phyloP scores from a whole-genome alignment of 1,139 yeast species.

The Suhomyces bokatorum region DNA sequence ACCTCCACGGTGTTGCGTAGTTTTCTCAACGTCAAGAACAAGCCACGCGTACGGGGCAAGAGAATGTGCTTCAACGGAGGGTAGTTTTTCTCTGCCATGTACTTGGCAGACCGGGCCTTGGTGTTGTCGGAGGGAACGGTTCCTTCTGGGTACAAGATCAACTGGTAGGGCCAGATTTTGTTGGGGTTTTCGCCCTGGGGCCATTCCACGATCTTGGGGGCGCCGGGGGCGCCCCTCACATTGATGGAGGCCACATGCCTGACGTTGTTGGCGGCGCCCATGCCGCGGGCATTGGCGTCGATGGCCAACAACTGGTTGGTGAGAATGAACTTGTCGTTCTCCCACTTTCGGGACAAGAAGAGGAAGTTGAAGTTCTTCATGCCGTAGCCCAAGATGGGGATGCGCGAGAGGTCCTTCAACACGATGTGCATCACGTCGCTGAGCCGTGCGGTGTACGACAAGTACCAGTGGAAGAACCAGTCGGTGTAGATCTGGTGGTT shows the following conservation, averaged over 20 bases:
- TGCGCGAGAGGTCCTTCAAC: conserved; percentile 69
- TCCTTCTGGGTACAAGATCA: conserved; percentile 91
- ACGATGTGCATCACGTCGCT: conserved; percentile 69
- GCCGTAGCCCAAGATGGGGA: conserved; percentile 86
- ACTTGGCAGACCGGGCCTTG: conserved; percentile 54
- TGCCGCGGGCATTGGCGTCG: conserved; percentile 53
- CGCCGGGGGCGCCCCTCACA: conserved; percentile 7
- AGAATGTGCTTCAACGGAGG: conserved; percentile 61
- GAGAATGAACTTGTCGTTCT: conserved; percentile 61
- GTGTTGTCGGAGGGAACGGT: conserved; percentile 79
- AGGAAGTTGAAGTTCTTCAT: conserved; percentile 80
- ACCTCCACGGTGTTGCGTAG: conserved; percentile 61
- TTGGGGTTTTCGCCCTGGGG: conserved; percentile 36
- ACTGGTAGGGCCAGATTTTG: conserved; percentile 47
- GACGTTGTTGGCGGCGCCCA: conserved; percentile 55
- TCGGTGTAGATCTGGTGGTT: conserved; percentile 95
- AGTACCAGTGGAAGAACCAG: conserved; percentile 93
- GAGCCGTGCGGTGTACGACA: conserved; percentile 65
- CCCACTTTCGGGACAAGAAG: conserved; percentile 86
- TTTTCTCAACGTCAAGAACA: conserved; percentile 63
- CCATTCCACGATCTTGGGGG: conserved; percentile 31
- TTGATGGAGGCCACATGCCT: conserved; percentile 31
- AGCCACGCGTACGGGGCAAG: conserved; percentile 80
- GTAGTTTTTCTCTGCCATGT: conserved; percentile 49
- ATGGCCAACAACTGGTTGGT: conserved; percentile 55